These are phyloP conservation scores for Ogataea parapolymorpha DNA, from an alignment of 805 yeast species.

Conservation along the genomic window DNA sequence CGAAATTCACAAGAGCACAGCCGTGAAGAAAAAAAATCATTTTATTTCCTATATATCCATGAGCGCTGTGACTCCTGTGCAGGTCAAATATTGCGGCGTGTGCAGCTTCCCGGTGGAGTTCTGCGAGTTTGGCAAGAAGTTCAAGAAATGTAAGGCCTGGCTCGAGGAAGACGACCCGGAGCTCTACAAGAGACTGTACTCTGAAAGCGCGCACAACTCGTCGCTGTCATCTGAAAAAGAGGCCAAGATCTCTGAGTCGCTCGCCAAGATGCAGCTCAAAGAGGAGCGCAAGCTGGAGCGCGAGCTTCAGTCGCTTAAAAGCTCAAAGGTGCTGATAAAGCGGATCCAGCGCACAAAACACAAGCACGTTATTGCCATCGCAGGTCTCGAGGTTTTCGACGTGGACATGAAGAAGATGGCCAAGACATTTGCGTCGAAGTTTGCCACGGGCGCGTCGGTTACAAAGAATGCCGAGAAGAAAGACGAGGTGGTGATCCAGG, in stretches of 20 bases:
- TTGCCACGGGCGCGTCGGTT: conserved; percentile 95
- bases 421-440: conserved; percentile 87
- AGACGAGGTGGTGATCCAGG: conserved; percentile 89
- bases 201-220: conserved; percentile 46
- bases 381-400: conserved; percentile 85
- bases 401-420: conserved; percentile 88
- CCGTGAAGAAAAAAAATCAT: conserved; percentile 1
- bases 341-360: conserved; percentile 88
- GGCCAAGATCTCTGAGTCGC: conserved; percentile 74
- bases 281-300: conserved; percentile 84
- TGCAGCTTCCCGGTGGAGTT: conserved; percentile 87
- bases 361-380: conserved; percentile 80
- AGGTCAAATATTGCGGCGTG: conserved; percentile 67
- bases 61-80: conserved; percentile 19
- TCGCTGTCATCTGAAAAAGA: conserved; percentile 73
- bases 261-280: conserved; percentile 80
- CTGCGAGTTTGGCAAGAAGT: conserved; percentile 85
- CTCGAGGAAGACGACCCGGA: conserved; percentile 56
- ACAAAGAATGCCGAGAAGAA: conserved; percentile 87
- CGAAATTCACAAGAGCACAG: conserved; percentile 4
- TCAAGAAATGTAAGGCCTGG: conserved; percentile 85
- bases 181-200: conserved; percentile 57
- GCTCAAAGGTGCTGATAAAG: conserved; percentile 79
- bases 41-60: conserved; percentile 2
- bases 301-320: conserved; percentile 70